Evolutionary conservation across 768 basidiomycete species (phyloP), one percentile per base, ranked within the genome.

Genomic region (Lentinula sp.): DNA sequence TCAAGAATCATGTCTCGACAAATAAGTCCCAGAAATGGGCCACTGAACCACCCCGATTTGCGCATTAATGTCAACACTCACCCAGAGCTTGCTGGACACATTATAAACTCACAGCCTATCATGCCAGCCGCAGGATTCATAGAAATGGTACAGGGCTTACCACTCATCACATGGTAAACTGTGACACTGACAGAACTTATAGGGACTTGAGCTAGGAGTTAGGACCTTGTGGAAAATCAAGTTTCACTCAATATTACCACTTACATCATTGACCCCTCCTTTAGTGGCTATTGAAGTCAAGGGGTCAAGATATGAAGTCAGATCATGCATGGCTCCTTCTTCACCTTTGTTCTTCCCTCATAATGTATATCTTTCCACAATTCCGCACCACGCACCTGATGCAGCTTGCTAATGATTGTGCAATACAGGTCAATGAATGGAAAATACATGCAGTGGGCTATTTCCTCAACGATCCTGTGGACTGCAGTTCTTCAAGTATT

Each of bases 71-170:
- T 41, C 42, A 55, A 51, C 10, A 75, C 74, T 0, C 72, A 74
- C 55, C 72, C 77, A 2, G 71, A 70, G 33, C 67, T 80, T 8
- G 73, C 76, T 0, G 70, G 77, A 16, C 79, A 80, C 57, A 62
- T 80, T 36, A 77, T 80, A 37, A 71, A 69, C 15, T 72, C 71
- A 4, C 73, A 77, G 10, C 70, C 76, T 0, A 76, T 80, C 13
- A 71, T 80, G 69, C 78, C 78, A 5, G 76, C 76, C 2, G 70
- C 77, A 8, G 78, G 78, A 23, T 79, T 62, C 50, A 50, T 74
- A 2, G 67, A 69, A 60, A 73, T 74, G 73, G 74, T 73, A 61
- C n/a, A 23, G 23, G 23, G 23, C 23, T 23, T 23, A 1, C 23
- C 23, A 23, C 23, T 23, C 23, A 23, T 23, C 23, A 23, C 23